phyloP scores from a whole-genome alignment of 2,329 filamentous ascomycete species.

The Alternaria burnsii region DNA sequence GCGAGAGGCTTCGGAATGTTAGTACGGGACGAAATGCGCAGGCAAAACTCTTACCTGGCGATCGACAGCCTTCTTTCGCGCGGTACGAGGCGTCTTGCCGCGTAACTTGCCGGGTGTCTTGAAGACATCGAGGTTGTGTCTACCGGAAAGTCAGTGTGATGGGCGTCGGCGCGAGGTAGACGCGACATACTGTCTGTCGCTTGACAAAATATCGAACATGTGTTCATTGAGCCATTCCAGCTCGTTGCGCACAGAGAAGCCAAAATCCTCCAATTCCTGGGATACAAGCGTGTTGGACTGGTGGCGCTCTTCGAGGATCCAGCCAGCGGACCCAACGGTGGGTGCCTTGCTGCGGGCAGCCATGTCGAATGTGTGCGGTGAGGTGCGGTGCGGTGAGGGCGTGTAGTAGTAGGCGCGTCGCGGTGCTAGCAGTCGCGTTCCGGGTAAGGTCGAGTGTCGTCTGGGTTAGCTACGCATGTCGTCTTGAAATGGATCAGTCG shows the following conservation, averaged over 20 bases:
- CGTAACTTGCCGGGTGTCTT: conserved; percentile 88
- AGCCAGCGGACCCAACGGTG: conserved; percentile 81
- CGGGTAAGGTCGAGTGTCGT: conserved; percentile 12
- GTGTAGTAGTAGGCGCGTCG: conserved; percentile 36
- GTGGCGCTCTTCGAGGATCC: conserved; percentile 85
- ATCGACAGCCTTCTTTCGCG: conserved; percentile 67
- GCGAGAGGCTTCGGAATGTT: conserved; percentile 55
- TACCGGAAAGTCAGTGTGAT: conserved; percentile 53
- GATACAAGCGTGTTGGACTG: conserved; percentile 78
- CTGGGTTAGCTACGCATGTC: conserved; percentile 32
- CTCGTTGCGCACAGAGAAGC: conserved; percentile 90
- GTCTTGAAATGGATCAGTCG: conserved; percentile 19
- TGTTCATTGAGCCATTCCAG: conserved; percentile 99
- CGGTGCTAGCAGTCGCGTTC: conserved; percentile 25
- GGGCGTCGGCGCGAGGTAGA: conserved; percentile 12
- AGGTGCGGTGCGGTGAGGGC: conserved; percentile 11
- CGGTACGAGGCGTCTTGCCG: conserved; percentile 80
- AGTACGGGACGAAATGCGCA: conserved; percentile 47
- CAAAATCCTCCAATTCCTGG: conserved; percentile 90
- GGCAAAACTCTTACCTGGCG: conserved; percentile 70
- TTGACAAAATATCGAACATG: conserved; percentile 92
- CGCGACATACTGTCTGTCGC: conserved; percentile 79
- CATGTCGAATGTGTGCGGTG: conserved; percentile 32
- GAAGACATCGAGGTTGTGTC: conserved; percentile 93
- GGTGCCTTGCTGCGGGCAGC: conserved; percentile 46